A percentile compares a stretch with the other conserved stretches of the same genome.
Conservation (phyloP, 225 moss, liverwort and hornwort species). For the Climacium dendroides region DNA sequence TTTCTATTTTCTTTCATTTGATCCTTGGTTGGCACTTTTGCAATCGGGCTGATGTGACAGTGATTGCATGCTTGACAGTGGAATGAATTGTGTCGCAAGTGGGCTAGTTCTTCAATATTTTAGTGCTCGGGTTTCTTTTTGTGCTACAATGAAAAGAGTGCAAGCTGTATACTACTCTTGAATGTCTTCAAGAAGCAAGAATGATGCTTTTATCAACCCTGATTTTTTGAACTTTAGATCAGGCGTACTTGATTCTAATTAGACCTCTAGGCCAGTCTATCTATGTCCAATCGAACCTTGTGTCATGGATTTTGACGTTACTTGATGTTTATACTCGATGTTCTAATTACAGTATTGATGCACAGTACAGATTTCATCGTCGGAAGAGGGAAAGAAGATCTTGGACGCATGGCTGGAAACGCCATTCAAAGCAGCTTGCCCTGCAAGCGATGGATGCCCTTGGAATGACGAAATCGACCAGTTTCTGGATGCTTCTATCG, state of each 20-base stretch:
- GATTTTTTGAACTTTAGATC: neutral
- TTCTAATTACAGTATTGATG: neutral
- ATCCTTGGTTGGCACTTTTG: neutral
- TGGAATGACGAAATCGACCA: slow-evolving; percentile 29
- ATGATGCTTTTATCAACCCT: neutral
- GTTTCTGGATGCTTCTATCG: slow-evolving; percentile 25
- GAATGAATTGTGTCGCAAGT: neutral
- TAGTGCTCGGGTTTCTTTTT: neutral
- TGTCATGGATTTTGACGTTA: neutral
- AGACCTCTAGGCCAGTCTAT: neutral
- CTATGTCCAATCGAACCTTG: neutral
- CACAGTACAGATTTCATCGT: slow-evolving; percentile 12
- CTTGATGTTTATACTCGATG: neutral
- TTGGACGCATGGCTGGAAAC: slow-evolving; percentile 47
- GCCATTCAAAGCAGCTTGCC: slow-evolving; percentile 46
- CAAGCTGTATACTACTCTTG: neutral
- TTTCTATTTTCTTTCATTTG: neutral
- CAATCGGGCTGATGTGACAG: neutral
- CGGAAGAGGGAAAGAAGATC: slow-evolving; percentile 41
- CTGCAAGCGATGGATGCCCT: slow-evolving; percentile 34
- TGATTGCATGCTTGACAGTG: neutral
- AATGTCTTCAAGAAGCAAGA: neutral
- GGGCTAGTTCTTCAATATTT: neutral
- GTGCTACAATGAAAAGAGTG: neutral
- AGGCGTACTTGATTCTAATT: neutral